Evolutionary conservation across 2,329 filamentous ascomycete genomes (phyloP).

Genomic region (Aureobasidium leucospermi): DNA sequence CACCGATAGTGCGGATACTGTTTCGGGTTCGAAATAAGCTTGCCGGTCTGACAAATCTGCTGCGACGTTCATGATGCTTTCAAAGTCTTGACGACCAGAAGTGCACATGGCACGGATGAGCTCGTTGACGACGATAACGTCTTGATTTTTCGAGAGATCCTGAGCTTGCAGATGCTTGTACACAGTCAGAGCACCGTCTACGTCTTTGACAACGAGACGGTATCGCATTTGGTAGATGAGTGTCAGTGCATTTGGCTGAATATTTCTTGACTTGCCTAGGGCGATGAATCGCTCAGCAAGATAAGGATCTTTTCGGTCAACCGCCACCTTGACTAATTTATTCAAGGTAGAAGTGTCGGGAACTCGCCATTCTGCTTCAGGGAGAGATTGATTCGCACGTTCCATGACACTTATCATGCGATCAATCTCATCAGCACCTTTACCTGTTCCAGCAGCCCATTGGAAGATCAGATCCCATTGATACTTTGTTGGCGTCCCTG

Average conservation of each 20-base stretch:
- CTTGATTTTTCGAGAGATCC: conserved; percentile 50
- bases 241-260: conserved; percentile 62
- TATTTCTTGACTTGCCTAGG: conserved; percentile 56
- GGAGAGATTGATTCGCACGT: conserved; percentile 33
- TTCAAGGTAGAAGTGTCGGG: conserved; percentile 67
- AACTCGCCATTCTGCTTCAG: conserved; percentile 26
- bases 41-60: conserved; percentile 65
- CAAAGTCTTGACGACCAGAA: conserved; percentile 55
- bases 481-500: conserved; percentile 23
- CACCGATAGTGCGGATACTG: conserved; percentile 64
- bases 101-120: conserved; percentile 64
- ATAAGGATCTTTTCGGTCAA: conserved; percentile 60
- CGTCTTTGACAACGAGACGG: conserved; percentile 63
- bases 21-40: conserved; percentile 63
- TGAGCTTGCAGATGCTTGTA: conserved; percentile 56
- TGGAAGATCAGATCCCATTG: conserved; percentile 67
- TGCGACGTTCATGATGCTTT: conserved; percentile 64
- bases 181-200: conserved; percentile 60
- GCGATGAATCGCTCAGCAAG: conserved; percentile 66
- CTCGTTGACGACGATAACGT: conserved; percentile 59
- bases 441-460: conserved; percentile 66
- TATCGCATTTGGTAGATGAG: conserved; percentile 70
- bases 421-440: conserved; percentile 62
- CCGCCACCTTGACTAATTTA: conserved; percentile 63
- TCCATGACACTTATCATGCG: conserved; percentile 65